Percentiles rank a stretch among this genome's conserved stretches.
Evolutionary conservation across 345 rosid genomes (phyloP).

Genomic region (Hypericum androsaemum): DNA sequence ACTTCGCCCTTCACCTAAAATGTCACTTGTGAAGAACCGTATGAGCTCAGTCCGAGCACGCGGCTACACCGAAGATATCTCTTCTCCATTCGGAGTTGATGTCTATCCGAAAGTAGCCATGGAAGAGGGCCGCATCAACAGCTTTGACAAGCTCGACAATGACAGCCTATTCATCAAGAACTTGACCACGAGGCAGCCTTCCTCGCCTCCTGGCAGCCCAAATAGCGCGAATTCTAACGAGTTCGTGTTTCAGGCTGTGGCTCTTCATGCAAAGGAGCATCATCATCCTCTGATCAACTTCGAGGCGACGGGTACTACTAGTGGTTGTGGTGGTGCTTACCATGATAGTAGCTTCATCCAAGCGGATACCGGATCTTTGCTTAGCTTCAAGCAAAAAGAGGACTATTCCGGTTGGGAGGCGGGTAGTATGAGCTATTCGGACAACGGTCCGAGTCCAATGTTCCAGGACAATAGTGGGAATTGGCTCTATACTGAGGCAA

Average conservation of each 20-base stretch:
- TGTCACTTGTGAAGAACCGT: slow-evolving; percentile 41
- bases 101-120: slow-evolving; percentile 1
- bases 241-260: slow-evolving; percentile 23
- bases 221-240: slow-evolving; percentile 43
- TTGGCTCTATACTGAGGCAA: slow-evolving; percentile 55
- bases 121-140: slow-evolving; percentile 21
- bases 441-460: slow-evolving; percentile 31
- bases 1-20: slow-evolving; percentile 9
- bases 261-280: slow-evolving; percentile 26
- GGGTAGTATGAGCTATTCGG: slow-evolving; percentile 12
- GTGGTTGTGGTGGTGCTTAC: slow-evolving; percentile 12
- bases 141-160: slow-evolving; percentile 14
- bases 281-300: slow-evolving; percentile 58
- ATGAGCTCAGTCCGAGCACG: slow-evolving; percentile 18
- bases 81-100: slow-evolving; percentile 24
- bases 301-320: slow-evolving; percentile 7
- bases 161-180: slow-evolving; percentile 17
- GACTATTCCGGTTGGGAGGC: slow-evolving; percentile 33
- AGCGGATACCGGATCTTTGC: slow-evolving; percentile 39
- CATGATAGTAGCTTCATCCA: slow-evolving; percentile 12
- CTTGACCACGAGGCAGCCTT: slow-evolving; percentile 15
- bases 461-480: slow-evolving; percentile 31
- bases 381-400: slow-evolving; percentile 50
- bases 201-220: slow-evolving; percentile 32
- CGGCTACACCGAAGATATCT: slow-evolving; percentile 18